phyloP scores from a whole-genome alignment of 176 grass and related monocot species.

The Rhipidocladum racemiflorum region DNA sequence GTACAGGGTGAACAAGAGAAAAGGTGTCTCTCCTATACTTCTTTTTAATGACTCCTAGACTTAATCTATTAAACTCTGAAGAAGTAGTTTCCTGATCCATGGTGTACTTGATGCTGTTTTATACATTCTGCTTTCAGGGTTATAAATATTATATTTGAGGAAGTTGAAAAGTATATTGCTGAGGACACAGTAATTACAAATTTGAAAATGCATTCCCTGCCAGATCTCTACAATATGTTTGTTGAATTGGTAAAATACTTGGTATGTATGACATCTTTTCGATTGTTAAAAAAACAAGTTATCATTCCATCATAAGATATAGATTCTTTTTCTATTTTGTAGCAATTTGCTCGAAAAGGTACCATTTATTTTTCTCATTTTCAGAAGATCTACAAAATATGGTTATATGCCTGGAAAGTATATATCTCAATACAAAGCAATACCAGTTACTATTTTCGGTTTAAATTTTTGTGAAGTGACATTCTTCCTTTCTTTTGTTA shows the following conservation, averaged over 20 bases:
- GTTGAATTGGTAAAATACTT: slow-evolving; percentile 62
- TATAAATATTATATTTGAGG: slow-evolving; percentile 61
- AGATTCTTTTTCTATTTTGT: neutral
- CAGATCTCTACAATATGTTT: slow-evolving; percentile 67
- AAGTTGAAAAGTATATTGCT: slow-evolving; percentile 55
- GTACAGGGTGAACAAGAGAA: slow-evolving; percentile 65
- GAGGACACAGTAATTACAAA: slow-evolving; percentile 52
- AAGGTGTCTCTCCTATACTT: slow-evolving; percentile 38
- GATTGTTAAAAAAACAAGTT: neutral
- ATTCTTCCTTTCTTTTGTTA: neutral
- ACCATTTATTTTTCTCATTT: slow-evolving; percentile 1
- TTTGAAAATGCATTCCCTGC: slow-evolving; percentile 65
- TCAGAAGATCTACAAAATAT: neutral
- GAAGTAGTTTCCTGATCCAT: slow-evolving; percentile 16
- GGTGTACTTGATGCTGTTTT: slow-evolving; percentile 20
- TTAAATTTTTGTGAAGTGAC: neutral
- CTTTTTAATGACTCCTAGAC: slow-evolving; percentile 1
- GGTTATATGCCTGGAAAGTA: neutral
- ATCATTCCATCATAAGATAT: neutral
- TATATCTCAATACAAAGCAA: neutral
- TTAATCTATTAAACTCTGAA: slow-evolving; percentile 19
- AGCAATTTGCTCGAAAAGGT: neutral
- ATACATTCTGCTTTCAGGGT: slow-evolving; percentile 57
- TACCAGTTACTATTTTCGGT: neutral
- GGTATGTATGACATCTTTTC: slow-evolving; percentile 52